These are phyloP conservation scores for Ophiostoma ips DNA, from an alignment of 2,329 filamentous ascomycete genomes.

Conservation along the genomic window DNA sequence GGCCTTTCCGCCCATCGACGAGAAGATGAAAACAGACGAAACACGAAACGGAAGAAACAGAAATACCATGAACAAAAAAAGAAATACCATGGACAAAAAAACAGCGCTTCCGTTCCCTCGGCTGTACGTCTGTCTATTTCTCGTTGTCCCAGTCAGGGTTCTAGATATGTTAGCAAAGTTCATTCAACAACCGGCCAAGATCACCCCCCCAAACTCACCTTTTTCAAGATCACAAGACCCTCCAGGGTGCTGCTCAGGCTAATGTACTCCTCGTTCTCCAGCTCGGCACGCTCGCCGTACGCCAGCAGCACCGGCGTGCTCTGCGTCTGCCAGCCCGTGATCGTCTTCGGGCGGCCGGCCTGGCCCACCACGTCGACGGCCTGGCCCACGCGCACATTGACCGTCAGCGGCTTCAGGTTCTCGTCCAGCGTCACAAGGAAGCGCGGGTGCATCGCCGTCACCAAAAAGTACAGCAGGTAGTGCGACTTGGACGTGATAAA, in stretches of 20 bases:
- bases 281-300: constrained; percentile 89
- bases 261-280: constrained; percentile 96
- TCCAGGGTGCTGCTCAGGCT: constrained; percentile 83
- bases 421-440: constrained; percentile 96
- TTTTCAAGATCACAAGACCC: constrained; percentile 88
- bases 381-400: constrained; percentile 94
- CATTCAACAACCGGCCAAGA: too few relatives aligned
- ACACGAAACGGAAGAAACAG: too few relatives aligned
- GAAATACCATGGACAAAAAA: constrained; percentile 4
- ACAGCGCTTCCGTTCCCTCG: neutral
- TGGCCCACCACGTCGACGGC: constrained; percentile 97
- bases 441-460: constrained; percentile 90
- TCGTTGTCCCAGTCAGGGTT: constrained; percentile 41
- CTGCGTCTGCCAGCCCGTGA: constrained; percentile 98
- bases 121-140: constrained; percentile 24
- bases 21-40: constrained; percentile 6
- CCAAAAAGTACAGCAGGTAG: constrained; percentile 94
- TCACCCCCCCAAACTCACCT: constrained; percentile 41
- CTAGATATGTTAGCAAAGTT: constrained; percentile 19
- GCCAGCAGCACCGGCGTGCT: constrained; percentile 92
- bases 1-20: neutral
- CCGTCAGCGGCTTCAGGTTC: constrained; percentile 80
- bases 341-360: constrained; percentile 93
- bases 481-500: constrained; percentile 57
- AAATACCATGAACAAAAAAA: constrained; percentile 9